Conservation (phyloP, 169 alveolate genomes). For the Cryptosporidium ubiquitum region DNA sequence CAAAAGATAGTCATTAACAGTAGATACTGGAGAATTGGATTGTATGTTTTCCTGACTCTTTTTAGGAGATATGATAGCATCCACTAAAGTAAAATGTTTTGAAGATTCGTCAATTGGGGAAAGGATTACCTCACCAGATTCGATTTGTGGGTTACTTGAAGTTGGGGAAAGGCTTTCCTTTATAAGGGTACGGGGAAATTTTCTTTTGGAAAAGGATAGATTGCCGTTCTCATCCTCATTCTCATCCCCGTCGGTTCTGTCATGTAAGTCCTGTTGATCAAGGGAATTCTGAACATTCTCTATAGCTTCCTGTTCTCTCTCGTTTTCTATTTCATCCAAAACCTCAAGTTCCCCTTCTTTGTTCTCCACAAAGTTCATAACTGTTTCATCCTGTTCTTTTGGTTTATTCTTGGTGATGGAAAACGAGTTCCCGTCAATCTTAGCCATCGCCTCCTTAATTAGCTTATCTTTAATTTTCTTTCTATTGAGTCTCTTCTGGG, state of each 20-base stretch:
- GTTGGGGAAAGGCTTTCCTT: background rate
- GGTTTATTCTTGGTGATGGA: background rate
- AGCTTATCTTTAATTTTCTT: slow-evolving; percentile 33
- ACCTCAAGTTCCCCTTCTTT: slow-evolving; percentile 22
- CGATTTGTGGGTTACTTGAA: background rate
- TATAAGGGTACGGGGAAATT: background rate
- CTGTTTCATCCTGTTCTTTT: background rate
- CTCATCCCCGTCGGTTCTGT: background rate
- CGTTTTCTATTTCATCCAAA: slow-evolving; percentile 27
- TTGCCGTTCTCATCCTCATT: background rate
- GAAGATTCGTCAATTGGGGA: slow-evolving; percentile 48
- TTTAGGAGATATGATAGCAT: slow-evolving; percentile 9
- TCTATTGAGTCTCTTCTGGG: slow-evolving; percentile 63
- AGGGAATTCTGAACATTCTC: slow-evolving; percentile 5
- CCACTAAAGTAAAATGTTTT: background rate
- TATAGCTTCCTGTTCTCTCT: background rate
- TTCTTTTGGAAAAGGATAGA: background rate
- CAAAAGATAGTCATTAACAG: slow-evolving; percentile 11
- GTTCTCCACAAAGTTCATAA: background rate
- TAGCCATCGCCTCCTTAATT: slow-evolving; percentile 41
- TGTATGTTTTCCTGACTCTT: background rate
- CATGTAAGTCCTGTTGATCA: background rate
- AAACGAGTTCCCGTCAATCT: background rate
- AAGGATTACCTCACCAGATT: background rate
- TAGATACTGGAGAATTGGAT: background rate